phyloP scores from a whole-genome alignment of 2,329 filamentous ascomycete genomes.

The Raffaelea ambrosiae region DNA sequence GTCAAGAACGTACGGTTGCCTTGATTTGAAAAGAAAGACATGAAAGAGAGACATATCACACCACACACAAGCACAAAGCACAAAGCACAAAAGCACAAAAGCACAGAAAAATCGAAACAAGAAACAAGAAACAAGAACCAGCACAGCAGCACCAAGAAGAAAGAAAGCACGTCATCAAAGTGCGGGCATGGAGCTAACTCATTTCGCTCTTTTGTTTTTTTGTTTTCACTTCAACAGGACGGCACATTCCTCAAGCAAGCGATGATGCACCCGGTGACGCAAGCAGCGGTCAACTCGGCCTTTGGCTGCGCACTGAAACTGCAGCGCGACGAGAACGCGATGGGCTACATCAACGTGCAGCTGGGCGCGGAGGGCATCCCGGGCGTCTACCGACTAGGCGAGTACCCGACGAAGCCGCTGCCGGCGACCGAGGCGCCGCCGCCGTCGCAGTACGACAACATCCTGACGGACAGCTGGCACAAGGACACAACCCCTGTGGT shows the following conservation, averaged over 20 bases:
- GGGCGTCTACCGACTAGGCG: constrained; percentile 7
- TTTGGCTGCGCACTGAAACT: constrained; percentile 6
- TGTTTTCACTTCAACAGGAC: constrained; percentile 1
- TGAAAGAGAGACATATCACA: not conserved
- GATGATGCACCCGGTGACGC: constrained; percentile 4
- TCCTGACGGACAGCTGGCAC: constrained; percentile 10
- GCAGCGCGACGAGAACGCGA: constrained; percentile 10
- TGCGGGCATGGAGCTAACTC: not conserved
- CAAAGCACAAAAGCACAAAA: too few relatives aligned
- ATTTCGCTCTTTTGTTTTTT: too few relatives aligned
- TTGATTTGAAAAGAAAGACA: not conserved
- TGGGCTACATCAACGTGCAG: constrained; percentile 13
- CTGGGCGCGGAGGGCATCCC: constrained; percentile 9
- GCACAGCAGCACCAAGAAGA: too few relatives aligned
- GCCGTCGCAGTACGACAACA: not conserved
- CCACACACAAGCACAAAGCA: too few relatives aligned
- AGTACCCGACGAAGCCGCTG: constrained; percentile 7
- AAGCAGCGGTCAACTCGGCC: constrained; percentile 6
- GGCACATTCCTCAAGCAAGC: constrained; percentile 8
- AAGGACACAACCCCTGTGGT: constrained; percentile 11
- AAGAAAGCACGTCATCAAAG: too few relatives aligned
- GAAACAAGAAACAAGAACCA: too few relatives aligned
- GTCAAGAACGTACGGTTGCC: constrained; percentile 4
- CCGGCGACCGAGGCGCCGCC: not conserved
- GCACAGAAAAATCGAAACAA: too few relatives aligned